These are phyloP conservation scores for Dactylonectria estremocensis DNA, from an alignment of 2,329 filamentous ascomycete species.

Conservation along the genomic window DNA sequence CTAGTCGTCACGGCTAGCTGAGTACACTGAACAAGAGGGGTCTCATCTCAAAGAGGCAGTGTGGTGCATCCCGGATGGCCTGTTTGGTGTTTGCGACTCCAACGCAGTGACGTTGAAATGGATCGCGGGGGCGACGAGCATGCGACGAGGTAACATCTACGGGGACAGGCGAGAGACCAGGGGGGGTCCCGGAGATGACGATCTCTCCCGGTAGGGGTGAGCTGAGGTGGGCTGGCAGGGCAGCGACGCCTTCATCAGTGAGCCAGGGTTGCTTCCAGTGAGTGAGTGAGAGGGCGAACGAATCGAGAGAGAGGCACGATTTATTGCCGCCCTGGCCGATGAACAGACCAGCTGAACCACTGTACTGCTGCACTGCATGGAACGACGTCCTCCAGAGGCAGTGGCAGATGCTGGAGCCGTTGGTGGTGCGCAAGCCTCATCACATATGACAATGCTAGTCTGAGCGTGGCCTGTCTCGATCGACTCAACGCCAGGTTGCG, in stretches of 20 bases:
- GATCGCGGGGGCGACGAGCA: neutral
- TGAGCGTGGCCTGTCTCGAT: neutral
- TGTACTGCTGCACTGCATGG: neutral
- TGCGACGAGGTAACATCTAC: neutral
- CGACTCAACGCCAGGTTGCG: slow-evolving; percentile 22
- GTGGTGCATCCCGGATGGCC: neutral
- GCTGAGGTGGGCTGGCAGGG: neutral
- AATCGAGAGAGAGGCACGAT: slow-evolving; percentile 1
- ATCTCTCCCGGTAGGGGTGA: slow-evolving; percentile 1
- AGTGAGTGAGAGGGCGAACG: neutral
- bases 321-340: slow-evolving; percentile 11
- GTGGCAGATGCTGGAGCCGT: neutral
- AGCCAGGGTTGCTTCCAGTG: neutral
- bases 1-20: slow-evolving; percentile 5
- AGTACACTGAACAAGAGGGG: slow-evolving; percentile 15
- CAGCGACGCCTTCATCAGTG: neutral
- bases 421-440: slow-evolving; percentile 14
- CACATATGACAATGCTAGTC: slow-evolving; percentile 15
- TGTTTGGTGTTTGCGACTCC: neutral
- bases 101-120: slow-evolving; percentile 3
- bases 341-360: neutral
- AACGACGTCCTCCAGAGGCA: neutral
- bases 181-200: slow-evolving; percentile 16
- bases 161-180: neutral
- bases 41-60: slow-evolving; percentile 8